These are phyloP conservation scores for Stephanodiscus triporus DNA, from an alignment of 108 stramenopile genomes.

Conservation along the genomic window DNA sequence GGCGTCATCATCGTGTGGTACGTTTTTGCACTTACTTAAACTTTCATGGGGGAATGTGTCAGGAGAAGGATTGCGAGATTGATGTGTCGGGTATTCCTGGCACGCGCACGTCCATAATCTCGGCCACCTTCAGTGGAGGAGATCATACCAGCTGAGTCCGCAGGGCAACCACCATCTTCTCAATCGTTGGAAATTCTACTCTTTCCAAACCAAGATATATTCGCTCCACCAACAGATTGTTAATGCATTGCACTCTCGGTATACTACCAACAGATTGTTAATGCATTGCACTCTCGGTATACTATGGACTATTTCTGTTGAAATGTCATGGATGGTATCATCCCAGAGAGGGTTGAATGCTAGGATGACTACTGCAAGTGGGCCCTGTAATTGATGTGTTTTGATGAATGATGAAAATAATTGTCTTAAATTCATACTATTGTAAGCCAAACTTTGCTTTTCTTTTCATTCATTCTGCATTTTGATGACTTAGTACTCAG, in stretches of 20 bases:
- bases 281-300: conserved; percentile 49
- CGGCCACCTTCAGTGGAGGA: too few relatives aligned
- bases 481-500: neutral
- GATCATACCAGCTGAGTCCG: conserved; percentile 6
- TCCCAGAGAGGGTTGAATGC: conserved; percentile 80
- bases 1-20: too few relatives aligned
- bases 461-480: neutral
- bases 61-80: too few relatives aligned
- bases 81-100: too few relatives aligned
- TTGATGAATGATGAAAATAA: conserved; percentile 23
- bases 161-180: conserved; percentile 44
- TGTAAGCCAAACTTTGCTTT: neutral
- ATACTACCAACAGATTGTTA: conserved; percentile 48
- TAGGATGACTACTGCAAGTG: too few relatives aligned
- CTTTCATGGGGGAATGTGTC: too few relatives aligned
- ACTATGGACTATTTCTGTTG: conserved; percentile 64
- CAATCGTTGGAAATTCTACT: conserved; percentile 75
- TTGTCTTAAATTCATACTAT: too few relatives aligned
- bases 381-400: conserved; percentile 58
- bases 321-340: conserved; percentile 65
- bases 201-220: conserved; percentile 54
- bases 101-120: too few relatives aligned
- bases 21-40: too few relatives aligned
- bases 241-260: conserved; percentile 49
- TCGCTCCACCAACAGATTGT: conserved; percentile 56